A percentile compares a stretch with the other conserved stretches of the same genome.
These are phyloP conservation scores for Cronartium quercuum DNA, from an alignment of 1,284 basidiomycete species.

Conservation along the genomic window DNA sequence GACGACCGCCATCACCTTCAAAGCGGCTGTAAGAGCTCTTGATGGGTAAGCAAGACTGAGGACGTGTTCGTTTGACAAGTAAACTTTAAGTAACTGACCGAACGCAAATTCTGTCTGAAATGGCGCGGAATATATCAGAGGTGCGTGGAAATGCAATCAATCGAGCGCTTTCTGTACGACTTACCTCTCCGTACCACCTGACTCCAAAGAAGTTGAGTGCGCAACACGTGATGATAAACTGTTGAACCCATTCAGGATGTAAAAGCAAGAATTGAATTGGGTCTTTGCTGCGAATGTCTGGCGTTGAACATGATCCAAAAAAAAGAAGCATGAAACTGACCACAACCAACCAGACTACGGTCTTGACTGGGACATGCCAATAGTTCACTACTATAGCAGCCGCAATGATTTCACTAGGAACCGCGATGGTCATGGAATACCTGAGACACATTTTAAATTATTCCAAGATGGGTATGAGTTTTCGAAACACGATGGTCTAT, in stretches of 20 bases:
- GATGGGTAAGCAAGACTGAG: no score
- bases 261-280: no score
- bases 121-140: slow-evolving; percentile 29
- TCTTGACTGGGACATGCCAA: slow-evolving; percentile 43
- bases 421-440: slow-evolving; percentile 56
- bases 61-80: not conserved
- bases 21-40: slow-evolving; percentile 7
- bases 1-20: slow-evolving; percentile 52
- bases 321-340: not conserved
- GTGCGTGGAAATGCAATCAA: not conserved
- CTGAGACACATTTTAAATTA: not conserved
- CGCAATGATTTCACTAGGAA: slow-evolving; percentile 40
- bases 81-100: slow-evolving; percentile 1
- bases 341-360: slow-evolving; percentile 7
- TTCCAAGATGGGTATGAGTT: not conserved
- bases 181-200: slow-evolving; percentile 59
- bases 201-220: slow-evolving; percentile 54
- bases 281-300: no score
- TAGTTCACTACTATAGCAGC: slow-evolving; percentile 30
- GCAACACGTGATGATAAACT: slow-evolving; percentile 40
- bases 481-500: not conserved
- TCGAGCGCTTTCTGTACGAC: slow-evolving; percentile 1
- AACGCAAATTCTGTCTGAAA: slow-evolving; percentile 38
- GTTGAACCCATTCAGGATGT: no score
- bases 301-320: no score